These are phyloP conservation scores for Lipomyces yamanashiensis DNA, from an alignment of 805 yeast genomes.

Conservation along the genomic window DNA sequence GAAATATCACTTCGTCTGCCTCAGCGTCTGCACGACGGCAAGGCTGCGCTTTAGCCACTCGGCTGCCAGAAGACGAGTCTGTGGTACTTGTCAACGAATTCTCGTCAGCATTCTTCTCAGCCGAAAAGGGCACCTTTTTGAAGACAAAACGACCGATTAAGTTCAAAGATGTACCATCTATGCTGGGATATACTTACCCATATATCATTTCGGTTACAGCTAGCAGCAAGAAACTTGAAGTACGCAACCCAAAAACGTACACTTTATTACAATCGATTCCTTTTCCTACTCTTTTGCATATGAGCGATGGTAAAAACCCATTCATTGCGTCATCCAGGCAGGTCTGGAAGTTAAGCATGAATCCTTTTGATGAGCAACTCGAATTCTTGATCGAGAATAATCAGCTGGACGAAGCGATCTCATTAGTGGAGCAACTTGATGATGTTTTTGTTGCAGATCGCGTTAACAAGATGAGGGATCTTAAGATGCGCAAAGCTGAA, in stretches of 20 bases:
- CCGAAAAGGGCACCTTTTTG: constrained; percentile 18
- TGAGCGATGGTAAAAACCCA: constrained; percentile 42
- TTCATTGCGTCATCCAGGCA: constrained; percentile 43
- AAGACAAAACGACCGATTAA: constrained; percentile 22
- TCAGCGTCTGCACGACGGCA: constrained; percentile 34
- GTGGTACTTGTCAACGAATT: constrained; percentile 31
- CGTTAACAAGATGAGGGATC: constrained; percentile 49
- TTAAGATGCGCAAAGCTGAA: constrained; percentile 51
- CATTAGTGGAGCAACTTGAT: constrained; percentile 47
- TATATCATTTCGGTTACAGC: constrained; percentile 46
- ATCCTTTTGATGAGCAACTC: constrained; percentile 46
- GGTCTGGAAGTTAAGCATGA: constrained; percentile 42
- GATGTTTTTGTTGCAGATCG: constrained; percentile 42
- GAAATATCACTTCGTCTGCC: constrained; percentile 18
- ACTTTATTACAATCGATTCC: constrained; percentile 46
- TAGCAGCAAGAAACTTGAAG: constrained; percentile 43
- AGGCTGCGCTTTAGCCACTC: constrained; percentile 28
- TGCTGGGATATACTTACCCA: constrained; percentile 49
- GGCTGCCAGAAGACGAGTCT: constrained; percentile 23
- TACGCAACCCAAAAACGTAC: constrained; percentile 49
- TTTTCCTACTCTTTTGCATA: constrained; percentile 37
- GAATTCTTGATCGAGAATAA: constrained; percentile 42
- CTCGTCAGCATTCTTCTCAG: constrained; percentile 26
- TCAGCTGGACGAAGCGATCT: constrained; percentile 53
- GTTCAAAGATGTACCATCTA: constrained; percentile 40